phyloP scores from a whole-genome alignment of 2,329 filamentous ascomycete genomes.

The Coniochaeta hoffmannii region DNA sequence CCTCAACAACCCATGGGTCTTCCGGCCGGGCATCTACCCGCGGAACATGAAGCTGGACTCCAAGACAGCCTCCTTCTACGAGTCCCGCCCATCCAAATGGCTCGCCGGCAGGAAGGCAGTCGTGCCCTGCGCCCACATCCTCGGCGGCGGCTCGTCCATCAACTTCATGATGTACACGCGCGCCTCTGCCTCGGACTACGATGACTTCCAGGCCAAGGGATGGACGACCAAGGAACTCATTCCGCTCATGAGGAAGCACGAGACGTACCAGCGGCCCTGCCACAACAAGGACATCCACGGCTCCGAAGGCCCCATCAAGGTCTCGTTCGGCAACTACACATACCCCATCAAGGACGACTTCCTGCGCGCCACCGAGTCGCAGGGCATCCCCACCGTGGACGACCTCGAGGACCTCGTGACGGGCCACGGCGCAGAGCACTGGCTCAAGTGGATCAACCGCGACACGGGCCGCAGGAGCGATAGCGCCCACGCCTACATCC shows the following conservation, averaged over 20 bases:
- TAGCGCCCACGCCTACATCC: slow-evolving; percentile 70
- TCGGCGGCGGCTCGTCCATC: slow-evolving; percentile 67
- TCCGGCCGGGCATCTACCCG: slow-evolving; percentile 69
- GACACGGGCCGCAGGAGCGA: slow-evolving; percentile 67
- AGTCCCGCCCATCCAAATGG: slow-evolving; percentile 67
- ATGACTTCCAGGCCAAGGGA: slow-evolving; percentile 74
- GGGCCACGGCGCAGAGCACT: slow-evolving; percentile 68
- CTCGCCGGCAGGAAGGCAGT: slow-evolving; percentile 64
- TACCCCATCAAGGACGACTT: slow-evolving; percentile 74
- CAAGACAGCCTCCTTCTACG: slow-evolving; percentile 76
- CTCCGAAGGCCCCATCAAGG: slow-evolving; percentile 74
- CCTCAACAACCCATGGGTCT: slow-evolving; percentile 73
- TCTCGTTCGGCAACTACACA: slow-evolving; percentile 73
- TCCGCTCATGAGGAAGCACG: slow-evolving; percentile 73
- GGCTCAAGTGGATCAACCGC: slow-evolving; percentile 80
- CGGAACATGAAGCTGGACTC: slow-evolving; percentile 72
- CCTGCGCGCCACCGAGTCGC: slow-evolving; percentile 40
- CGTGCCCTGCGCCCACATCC: slow-evolving; percentile 66
- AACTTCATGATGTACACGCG: slow-evolving; percentile 78
- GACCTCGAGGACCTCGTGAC: slow-evolving; percentile 67
- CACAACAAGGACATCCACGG: slow-evolving; percentile 65
- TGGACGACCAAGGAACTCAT: slow-evolving; percentile 70
- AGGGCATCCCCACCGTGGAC: slow-evolving; percentile 58
- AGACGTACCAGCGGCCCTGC: slow-evolving; percentile 64
- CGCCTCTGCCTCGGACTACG: slow-evolving; percentile 65